Percentiles rank a stretch among this genome's conserved stretches.
phyloP scores from a whole-genome alignment of 2,329 filamentous ascomycete species.

The Elsinoe batatas region DNA sequence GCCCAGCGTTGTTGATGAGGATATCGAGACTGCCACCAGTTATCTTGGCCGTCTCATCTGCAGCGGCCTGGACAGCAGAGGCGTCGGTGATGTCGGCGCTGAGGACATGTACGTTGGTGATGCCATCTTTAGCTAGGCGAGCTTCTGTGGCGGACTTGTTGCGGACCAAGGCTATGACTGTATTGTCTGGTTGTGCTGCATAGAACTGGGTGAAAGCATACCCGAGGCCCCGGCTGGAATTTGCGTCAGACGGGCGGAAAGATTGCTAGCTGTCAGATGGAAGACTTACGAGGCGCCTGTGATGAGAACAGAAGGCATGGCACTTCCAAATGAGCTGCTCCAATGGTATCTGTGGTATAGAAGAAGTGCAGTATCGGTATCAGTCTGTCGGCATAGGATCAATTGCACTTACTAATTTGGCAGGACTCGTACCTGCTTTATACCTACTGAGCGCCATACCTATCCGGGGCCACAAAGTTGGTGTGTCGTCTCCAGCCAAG shows the following conservation, averaged over 20 bases:
- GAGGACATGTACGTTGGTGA: slow-evolving; percentile 38
- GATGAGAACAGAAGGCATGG: slow-evolving; percentile 27
- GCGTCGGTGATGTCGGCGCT: slow-evolving; percentile 37
- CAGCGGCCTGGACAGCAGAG: slow-evolving; percentile 29
- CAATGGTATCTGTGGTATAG: too few species aligned
- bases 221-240: slow-evolving; percentile 23
- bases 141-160: slow-evolving; percentile 19
- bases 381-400: too few species aligned
- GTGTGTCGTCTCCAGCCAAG: too few species aligned
- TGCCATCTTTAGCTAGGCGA: slow-evolving; percentile 18
- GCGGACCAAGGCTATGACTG: slow-evolving; percentile 29
- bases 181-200: slow-evolving; percentile 23
- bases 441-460: too few species aligned
- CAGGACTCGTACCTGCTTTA: too few species aligned
- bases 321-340: too few species aligned
- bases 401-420: too few species aligned
- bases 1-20: slow-evolving; percentile 27
- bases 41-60: slow-evolving; percentile 18
- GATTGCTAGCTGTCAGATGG: not conserved
- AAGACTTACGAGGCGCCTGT: slow-evolving; percentile 22
- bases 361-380: too few species aligned
- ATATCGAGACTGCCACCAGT: slow-evolving; percentile 23
- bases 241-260: not conserved
- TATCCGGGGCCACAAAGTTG: too few species aligned
- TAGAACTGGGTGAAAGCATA: slow-evolving; percentile 26